Percentiles rank a stretch among this genome's conserved stretches.
phyloP scores from a whole-genome alignment of 2,329 filamentous ascomycete species.

The Dothideomycetes sp. region DNA sequence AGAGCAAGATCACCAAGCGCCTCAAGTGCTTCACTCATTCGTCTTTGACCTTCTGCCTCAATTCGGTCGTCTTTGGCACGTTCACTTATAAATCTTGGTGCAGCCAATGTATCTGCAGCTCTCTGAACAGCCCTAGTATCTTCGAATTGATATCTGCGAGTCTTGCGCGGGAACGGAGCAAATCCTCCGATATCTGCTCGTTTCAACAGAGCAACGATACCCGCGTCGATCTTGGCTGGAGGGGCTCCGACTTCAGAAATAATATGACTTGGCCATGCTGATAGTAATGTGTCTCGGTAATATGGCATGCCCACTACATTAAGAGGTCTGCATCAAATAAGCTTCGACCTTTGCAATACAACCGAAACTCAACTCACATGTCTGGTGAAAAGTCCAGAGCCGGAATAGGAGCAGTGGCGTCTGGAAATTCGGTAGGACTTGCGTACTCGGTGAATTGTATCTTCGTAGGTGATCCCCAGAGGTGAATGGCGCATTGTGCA shows the following conservation, averaged over 20 bases:
- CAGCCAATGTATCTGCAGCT: conserved; percentile 51
- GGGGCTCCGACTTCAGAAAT: conserved; percentile 79
- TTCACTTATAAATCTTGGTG: conserved; percentile 90
- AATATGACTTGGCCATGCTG: conserved; percentile 78
- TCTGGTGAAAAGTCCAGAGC: conserved; percentile 39
- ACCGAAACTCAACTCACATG: conserved; percentile 40
- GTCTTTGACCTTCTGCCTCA: conserved; percentile 38
- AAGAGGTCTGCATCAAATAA: conserved; percentile 47
- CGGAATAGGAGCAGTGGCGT: conserved; percentile 47
- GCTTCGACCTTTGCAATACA: neutral
- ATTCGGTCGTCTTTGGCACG: conserved; percentile 55
- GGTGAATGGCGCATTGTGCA: conserved; percentile 63
- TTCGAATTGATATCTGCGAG: conserved; percentile 67
- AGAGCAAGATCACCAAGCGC: conserved; percentile 58
- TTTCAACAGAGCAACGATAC: conserved; percentile 53
- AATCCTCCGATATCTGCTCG: conserved; percentile 38
- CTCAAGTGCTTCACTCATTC: conserved; percentile 48
- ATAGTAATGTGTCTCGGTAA: conserved; percentile 78
- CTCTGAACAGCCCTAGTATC: conserved; percentile 39
- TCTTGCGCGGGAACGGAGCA: conserved; percentile 63
- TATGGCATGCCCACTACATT: conserved; percentile 85
- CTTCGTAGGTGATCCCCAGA: conserved; percentile 82
- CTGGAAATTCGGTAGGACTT: conserved; percentile 66
- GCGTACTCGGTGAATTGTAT: conserved; percentile 77
- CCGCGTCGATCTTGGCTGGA: conserved; percentile 61